Evolutionary conservation across 257 asterid genomes (phyloP), one percentile per base, ranked within the genome.

Genomic region (Lavandula angustifolia): DNA sequence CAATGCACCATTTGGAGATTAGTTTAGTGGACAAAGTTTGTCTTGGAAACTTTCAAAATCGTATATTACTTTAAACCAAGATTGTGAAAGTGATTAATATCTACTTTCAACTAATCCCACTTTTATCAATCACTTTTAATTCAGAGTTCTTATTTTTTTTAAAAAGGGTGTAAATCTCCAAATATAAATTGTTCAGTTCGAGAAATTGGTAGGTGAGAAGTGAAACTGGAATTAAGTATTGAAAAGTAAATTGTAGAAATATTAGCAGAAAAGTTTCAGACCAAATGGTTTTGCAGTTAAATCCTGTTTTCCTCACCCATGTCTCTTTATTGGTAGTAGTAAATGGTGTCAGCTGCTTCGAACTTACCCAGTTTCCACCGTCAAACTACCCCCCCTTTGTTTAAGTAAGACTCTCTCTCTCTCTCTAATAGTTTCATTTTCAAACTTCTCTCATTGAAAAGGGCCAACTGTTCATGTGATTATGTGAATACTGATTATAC

Each of bases 281-380:
- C 22, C 27, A 54, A 33, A 33, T 55, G 60, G 34, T 11, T 50
- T 17, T 2, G 63, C 31, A 60, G 50, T 60, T 27, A 59, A 64
- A 57, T 1, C 31, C 10, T 7, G 3, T 16, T 49, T 42, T 33
- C 7, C 64, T 22, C 60, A 22, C 40, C 55, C 12, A 60, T 16
- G 31, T 44, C 74, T 53, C 54, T 35, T 60, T 10, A 46, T 18
- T 9, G 7, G 34, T 9, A 54, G 34, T 9, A 54, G 64, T 68
- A 60, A 66, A 73, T 73, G 54, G 27, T 67, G 51, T 62, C 43
- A 18, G 72, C 65, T 40, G 29, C 34, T 29, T 5, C 58, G 33
- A 43, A 60, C 55, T 44, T 31, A 31, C 61, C 41, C 60, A 50
- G 56, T 56, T 34, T 34, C 69, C 49, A 38, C 54, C 57, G 22